A percentile compares a stretch with the other conserved stretches of the same genome.
Evolutionary conservation across 2,329 filamentous ascomycete genomes (phyloP).

Genomic region (Talaromyces sp.): DNA sequence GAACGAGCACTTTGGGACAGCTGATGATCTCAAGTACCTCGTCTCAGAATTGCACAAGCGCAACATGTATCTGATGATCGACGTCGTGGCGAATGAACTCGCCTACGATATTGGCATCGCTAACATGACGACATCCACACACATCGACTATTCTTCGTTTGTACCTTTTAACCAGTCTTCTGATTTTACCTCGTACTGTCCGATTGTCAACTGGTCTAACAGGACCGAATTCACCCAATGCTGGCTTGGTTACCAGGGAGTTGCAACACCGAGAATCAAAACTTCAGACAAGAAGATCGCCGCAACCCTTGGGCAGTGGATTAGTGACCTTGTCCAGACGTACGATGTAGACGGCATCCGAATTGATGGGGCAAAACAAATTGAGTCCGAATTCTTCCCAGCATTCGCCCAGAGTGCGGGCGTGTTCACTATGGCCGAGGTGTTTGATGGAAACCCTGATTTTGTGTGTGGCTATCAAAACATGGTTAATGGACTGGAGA

Average conservation of each 20-base stretch:
- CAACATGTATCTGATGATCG: conserved; percentile 46
- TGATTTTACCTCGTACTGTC: conserved; percentile 24
- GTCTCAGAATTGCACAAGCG: conserved; percentile 35
- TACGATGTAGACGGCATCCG: conserved; percentile 43
- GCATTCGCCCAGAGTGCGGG: conserved; percentile 24
- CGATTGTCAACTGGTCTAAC: conserved; percentile 24
- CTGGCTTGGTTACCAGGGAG: conserved; percentile 43
- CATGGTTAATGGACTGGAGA: conserved; percentile 35
- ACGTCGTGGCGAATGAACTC: conserved; percentile 44
- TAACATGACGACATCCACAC: conserved; percentile 6
- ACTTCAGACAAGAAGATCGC: conserved; percentile 32
- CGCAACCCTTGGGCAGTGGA: conserved; percentile 32
- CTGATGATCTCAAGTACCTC: conserved; percentile 37
- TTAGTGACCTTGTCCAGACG: conserved; percentile 27
- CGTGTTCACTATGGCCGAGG: conserved; percentile 42
- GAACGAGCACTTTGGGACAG: conserved; percentile 42
- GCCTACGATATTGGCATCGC: conserved; percentile 13
- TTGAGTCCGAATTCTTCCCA: conserved; percentile 34
- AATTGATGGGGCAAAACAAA: conserved; percentile 42
- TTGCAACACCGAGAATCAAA: conserved; percentile 38
- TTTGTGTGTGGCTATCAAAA: conserved; percentile 34
- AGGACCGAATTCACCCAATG: conserved; percentile 32
- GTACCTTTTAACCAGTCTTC: conserved; percentile 17
- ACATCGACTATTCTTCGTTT: conserved; percentile 16
- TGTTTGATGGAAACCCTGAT: conserved; percentile 27